Base-by-base conservation (phyloP, 202 grass and related monocot species). In the Tripidium arundinaceum region DNA sequence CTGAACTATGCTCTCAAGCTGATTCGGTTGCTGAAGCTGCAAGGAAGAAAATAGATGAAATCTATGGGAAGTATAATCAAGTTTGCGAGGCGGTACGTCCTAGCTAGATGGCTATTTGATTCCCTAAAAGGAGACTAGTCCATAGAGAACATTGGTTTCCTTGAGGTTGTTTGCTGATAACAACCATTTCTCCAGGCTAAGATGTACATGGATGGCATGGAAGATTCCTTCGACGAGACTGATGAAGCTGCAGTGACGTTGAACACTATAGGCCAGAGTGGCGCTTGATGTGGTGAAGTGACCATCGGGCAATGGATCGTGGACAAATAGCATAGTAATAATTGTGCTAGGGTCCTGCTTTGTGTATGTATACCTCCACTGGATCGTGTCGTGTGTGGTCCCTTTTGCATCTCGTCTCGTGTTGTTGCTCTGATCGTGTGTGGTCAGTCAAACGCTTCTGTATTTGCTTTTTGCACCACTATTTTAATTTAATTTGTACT, bases 21-120 rank as follows among this genome's bases (percentile, higher is more conserved):
- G 83, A 88, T 70, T 52, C n/a, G 14, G 55, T 73, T 15, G 41
- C 24, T 39, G 68, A 38, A 37, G 57, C 64, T 46, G 86, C 66
- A 33, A 65, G 46, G 15, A 36, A 45, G 74, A 85, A 83, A 67
- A 81, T 83, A 40, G 81, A 87, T 8, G 71, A 73, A 74, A 79
- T 97, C 37, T 64, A 31, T 45, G 43, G 54, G 14, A 92, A 85
- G 70, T 71, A 52, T 13, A 54, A 89, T 28, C 41, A 83, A 69
- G 80, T 94, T 79, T 63, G 54, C 22, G 55, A 86, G 12, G 66
- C 70, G 60, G 91, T 97, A 92, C 63, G 83, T 85, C 7, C 7
- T 61, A 42, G 15, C 33, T 36, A 27, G 25, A 83, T 82, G 29
- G 1, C 18, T 50, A 21, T 34, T 63, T 64, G 16, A 26, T 34